These are phyloP conservation scores for Eremomyces bilateralis DNA, from an alignment of 495 filamentous ascomycete genomes.

Conservation along the genomic window DNA sequence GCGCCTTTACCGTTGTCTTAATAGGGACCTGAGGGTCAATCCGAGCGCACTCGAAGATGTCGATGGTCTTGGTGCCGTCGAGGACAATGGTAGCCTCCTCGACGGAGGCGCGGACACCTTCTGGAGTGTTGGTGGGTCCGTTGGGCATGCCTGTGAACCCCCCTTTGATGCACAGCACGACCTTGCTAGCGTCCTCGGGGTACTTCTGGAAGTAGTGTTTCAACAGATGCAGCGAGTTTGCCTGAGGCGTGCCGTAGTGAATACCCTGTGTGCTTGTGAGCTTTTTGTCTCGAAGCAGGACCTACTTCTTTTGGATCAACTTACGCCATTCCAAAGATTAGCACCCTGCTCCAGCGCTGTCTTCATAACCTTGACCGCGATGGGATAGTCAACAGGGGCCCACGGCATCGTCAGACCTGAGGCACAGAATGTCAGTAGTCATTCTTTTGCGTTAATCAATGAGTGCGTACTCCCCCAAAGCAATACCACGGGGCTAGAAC, in stretches of 20 bases:
- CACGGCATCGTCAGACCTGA: too few relatives aligned
- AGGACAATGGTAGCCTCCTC: constrained; percentile 7
- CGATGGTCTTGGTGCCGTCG: constrained; percentile 8
- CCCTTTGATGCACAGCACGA: constrained; percentile 41
- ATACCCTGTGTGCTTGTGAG: too few relatives aligned
- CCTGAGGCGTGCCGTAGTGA: constrained; percentile 16
- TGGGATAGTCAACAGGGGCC: too few relatives aligned
- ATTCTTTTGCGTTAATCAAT: too few relatives aligned
- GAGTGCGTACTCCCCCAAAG: too few relatives aligned
- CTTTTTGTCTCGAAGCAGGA: too few relatives aligned
- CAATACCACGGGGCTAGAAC: too few relatives aligned
- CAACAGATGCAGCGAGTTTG: constrained; percentile 30
- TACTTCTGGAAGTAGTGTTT: constrained; percentile 36
- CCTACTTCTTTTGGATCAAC: too few relatives aligned
- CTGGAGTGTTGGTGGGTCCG: constrained; percentile 1
- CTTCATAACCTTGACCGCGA: too few relatives aligned
- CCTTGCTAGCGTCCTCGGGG: constrained; percentile 36
- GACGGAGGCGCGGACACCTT: constrained; percentile 5
- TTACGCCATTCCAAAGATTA: constrained; percentile 18
- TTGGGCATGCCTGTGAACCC: constrained; percentile 9
- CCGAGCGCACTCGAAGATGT: constrained; percentile 11
- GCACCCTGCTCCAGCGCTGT: constrained; percentile 14
- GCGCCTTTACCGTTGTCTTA: constrained; percentile 1
- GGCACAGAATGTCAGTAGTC: too few relatives aligned
- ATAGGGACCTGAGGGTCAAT: constrained; percentile 3